Evolutionary conservation across 306 rosid genomes (phyloP).

Genomic region (Abrus precatorius): DNA sequence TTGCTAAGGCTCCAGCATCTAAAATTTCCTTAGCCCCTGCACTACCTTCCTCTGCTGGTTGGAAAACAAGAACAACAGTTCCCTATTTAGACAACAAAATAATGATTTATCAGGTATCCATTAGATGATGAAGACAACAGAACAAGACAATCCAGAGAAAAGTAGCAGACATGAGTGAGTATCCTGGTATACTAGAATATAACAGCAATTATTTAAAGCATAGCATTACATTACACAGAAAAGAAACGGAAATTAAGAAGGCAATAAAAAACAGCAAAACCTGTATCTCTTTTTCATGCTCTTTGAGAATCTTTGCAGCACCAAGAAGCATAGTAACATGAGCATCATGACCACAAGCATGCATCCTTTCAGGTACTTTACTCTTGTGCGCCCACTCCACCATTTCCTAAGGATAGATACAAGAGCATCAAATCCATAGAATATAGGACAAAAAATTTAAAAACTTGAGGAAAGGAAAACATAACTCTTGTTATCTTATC

Average conservation of each 20-base stretch:
- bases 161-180: slow-evolving; percentile 27
- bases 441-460: no score
- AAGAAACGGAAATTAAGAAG: not conserved
- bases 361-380: slow-evolving; percentile 80
- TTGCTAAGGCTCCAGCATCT: slow-evolving; percentile 71
- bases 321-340: slow-evolving; percentile 88
- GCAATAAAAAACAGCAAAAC: slow-evolving; percentile 19
- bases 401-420: slow-evolving; percentile 60
- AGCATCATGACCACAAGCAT: slow-evolving; percentile 86
- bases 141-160: not conserved
- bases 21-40: slow-evolving; percentile 77
- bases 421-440: not conserved
- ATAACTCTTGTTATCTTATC: no score
- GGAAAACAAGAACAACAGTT: slow-evolving; percentile 88
- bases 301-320: slow-evolving; percentile 84
- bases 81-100: slow-evolving; percentile 62
- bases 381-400: slow-evolving; percentile 90
- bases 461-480: no score
- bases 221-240: not conserved
- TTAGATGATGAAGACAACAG: slow-evolving; percentile 23
- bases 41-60: slow-evolving; percentile 97
- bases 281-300: slow-evolving; percentile 64
- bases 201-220: not conserved
- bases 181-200: not conserved
- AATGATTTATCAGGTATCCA: slow-evolving; percentile 24